Evolutionary conservation across 2,329 filamentous ascomycete genomes (phyloP).

Genomic region (Aspergillus carbonarius): DNA sequence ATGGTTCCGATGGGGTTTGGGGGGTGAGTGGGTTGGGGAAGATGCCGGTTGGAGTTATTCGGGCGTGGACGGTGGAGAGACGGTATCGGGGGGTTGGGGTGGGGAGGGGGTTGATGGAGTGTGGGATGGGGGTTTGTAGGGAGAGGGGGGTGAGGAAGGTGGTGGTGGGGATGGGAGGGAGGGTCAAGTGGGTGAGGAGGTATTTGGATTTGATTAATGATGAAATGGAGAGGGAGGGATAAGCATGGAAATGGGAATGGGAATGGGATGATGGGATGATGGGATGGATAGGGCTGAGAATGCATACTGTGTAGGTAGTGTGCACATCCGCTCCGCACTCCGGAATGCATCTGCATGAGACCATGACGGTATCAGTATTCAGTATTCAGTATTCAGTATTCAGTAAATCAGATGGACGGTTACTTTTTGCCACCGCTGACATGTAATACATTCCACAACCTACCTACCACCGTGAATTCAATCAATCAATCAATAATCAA

Average conservation of each 20-base stretch:
- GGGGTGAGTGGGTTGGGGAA: not conserved
- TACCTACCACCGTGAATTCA: too few species aligned
- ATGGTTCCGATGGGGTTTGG: too few species aligned
- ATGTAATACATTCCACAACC: too few species aligned
- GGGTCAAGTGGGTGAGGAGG: not conserved
- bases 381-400: too few species aligned
- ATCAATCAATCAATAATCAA: not conserved
- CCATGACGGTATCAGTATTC: too few species aligned
- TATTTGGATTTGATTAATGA: not conserved
- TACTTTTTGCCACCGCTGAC: too few species aligned
- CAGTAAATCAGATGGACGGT: too few species aligned
- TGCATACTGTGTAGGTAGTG: too few species aligned
- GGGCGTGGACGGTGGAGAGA: constrained; percentile 76
- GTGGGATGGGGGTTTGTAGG: constrained; percentile 66
- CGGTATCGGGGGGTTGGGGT: constrained; percentile 70
- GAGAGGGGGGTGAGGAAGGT: constrained; percentile 55
- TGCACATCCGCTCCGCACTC: too few species aligned
- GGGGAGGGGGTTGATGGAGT: constrained; percentile 69
- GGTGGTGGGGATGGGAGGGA: not conserved
- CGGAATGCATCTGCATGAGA: too few species aligned
- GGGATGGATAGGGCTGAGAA: not conserved
- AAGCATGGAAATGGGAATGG: not conserved
- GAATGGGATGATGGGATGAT: not conserved
- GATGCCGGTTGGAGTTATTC: constrained; percentile 53
- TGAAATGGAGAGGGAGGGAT: not conserved